phyloP scores from a whole-genome alignment of 1,284 basidiomycete species.

The Porogramme epimiltina region DNA sequence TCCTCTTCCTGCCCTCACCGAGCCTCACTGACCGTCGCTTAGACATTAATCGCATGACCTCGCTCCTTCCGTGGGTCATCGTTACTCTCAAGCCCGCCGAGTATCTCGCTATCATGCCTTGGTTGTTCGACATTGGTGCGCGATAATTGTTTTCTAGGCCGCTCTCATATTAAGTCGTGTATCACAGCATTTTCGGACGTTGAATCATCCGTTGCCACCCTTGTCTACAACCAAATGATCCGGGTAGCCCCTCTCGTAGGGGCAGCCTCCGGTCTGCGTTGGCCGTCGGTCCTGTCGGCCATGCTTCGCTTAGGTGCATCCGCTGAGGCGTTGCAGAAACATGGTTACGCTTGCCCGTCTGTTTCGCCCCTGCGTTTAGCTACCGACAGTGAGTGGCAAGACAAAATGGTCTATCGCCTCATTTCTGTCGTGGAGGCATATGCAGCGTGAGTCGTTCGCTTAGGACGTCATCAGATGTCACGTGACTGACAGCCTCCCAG shows the following conservation, averaged over 20 bases:
- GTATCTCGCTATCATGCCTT: constrained; percentile 18
- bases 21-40: neutral
- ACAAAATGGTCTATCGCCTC: constrained; percentile 41
- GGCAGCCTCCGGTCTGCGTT: constrained; percentile 5
- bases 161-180: neutral
- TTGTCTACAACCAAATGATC: constrained; percentile 17
- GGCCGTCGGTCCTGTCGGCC: constrained; percentile 7
- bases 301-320: constrained; percentile 25
- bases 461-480: constrained; percentile 1
- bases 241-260: constrained; percentile 5
- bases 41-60: constrained; percentile 43
- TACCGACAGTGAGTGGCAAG: constrained; percentile 22
- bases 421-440: constrained; percentile 40
- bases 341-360: constrained; percentile 8
- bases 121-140: constrained; percentile 29
- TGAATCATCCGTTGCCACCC: neutral
- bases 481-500: constrained; percentile 23
- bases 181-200: constrained; percentile 12
- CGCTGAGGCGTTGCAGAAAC: constrained; percentile 6
- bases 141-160: neutral
- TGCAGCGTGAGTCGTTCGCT: neutral
- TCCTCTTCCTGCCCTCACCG: neutral
- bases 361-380: neutral
- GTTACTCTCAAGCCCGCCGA: constrained; percentile 16
- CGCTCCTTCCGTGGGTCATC: constrained; percentile 39